Conservation (phyloP, 1,139 yeast species). For the Taphrina confusa region DNA sequence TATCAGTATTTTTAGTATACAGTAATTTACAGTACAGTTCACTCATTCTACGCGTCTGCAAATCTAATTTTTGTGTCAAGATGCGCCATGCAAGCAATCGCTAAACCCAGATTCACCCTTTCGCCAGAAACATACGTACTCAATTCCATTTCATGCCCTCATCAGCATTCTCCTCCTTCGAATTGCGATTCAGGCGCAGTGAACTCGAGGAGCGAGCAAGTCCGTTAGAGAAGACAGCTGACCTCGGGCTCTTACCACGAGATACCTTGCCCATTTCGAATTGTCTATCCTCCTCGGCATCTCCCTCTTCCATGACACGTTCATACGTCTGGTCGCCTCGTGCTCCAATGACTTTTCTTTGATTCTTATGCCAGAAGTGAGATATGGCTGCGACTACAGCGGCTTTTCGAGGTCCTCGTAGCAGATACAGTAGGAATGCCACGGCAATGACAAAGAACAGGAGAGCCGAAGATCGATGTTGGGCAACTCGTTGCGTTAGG, state of each 20-base stretch:
- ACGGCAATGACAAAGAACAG: neutral
- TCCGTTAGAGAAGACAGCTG: constrained; percentile 17
- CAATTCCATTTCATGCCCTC: constrained; percentile 6
- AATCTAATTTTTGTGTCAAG: no score
- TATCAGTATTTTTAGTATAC: no score
- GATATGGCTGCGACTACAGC: constrained; percentile 10
- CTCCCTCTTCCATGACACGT: constrained; percentile 25
- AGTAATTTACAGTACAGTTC: no score
- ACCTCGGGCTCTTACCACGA: neutral
- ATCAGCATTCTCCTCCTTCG: constrained; percentile 7
- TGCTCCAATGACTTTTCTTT: constrained; percentile 26
- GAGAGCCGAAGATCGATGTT: constrained; percentile 1
- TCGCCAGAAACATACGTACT: no score
- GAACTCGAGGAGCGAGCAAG: constrained; percentile 19
- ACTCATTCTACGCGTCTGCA: no score
- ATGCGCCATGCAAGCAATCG: no score
- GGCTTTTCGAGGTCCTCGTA: constrained; percentile 18
- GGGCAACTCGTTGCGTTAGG: neutral
- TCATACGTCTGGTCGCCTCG: constrained; percentile 34
- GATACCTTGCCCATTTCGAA: constrained; percentile 3
- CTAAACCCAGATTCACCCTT: no score
- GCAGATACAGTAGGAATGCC: constrained; percentile 6
- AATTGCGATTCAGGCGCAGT: constrained; percentile 10
- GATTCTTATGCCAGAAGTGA: constrained; percentile 23
- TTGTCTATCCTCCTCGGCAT: constrained; percentile 25